Percentiles rank a stretch among this genome's conserved stretches.
Conservation (phyloP, 768 basidiomycete species). For the Gymnopilus junonius region DNA sequence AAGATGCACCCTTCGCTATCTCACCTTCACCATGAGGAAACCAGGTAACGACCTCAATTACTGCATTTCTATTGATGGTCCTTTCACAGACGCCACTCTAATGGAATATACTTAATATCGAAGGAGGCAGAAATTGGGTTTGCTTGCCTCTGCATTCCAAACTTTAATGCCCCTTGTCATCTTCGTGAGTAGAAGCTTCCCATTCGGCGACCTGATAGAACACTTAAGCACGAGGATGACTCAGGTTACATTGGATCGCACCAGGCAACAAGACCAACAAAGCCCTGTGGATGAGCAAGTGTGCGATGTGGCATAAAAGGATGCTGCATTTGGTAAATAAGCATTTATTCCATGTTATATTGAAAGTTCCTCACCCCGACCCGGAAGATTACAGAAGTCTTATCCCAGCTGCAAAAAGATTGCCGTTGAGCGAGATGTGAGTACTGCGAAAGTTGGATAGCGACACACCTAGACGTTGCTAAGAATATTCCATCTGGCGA, state of each 20-base stretch:
- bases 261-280: conserved; percentile 81
- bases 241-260: conserved; percentile 24
- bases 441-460: background rate
- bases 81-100: conserved; percentile 72
- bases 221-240: conserved; percentile 1
- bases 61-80: conserved; percentile 60
- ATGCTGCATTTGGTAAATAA: conserved; percentile 41
- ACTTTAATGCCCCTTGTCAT: conserved; percentile 67
- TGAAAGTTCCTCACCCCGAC: conserved; percentile 49
- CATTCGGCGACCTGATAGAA: conserved; percentile 61
- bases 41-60: conserved; percentile 72
- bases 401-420: conserved; percentile 58
- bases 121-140: background rate
- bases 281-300: conserved; percentile 71
- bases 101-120: background rate
- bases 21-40: conserved; percentile 64
- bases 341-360: background rate
- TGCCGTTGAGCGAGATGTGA: background rate
- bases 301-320: conserved; percentile 63
- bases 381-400: conserved; percentile 68
- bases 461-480: conserved; percentile 67
- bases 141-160: conserved; percentile 67
- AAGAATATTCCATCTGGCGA: conserved; percentile 76
- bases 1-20: background rate
- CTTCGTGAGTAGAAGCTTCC: conserved; percentile 66